Evolutionary conservation across 768 basidiomycete species (phyloP).

Genomic region (Leccinum fibrillosum): DNA sequence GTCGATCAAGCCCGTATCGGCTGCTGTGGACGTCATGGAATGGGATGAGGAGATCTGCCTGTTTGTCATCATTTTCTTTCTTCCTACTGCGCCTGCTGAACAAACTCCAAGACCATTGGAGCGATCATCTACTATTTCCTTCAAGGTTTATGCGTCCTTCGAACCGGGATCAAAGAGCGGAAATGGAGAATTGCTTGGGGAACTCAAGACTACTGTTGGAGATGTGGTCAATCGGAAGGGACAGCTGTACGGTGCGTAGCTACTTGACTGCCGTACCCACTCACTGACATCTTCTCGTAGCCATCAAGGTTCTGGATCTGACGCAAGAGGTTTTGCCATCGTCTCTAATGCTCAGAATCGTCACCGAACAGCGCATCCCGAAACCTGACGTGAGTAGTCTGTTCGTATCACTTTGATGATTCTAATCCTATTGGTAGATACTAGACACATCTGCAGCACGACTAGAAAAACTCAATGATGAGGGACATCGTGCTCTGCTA

Average conservation of each 20-base stretch:
- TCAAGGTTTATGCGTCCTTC: background rate
- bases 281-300: background rate
- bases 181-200: background rate
- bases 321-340: background rate
- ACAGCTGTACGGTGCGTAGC: background rate
- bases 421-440: background rate
- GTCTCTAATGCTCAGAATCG: background rate
- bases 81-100: background rate
- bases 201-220: background rate
- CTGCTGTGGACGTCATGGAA: background rate
- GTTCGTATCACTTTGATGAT: background rate
- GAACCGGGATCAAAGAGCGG: background rate
- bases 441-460: background rate
- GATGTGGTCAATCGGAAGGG: background rate
- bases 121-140: background rate
- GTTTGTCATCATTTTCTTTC: background rate
- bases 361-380: background rate
- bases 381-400: background rate
- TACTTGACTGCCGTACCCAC: background rate
- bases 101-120: background rate
- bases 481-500: background rate
- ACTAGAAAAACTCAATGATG: background rate
- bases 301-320: background rate
- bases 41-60: background rate
- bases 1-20: background rate